These are phyloP conservation scores for Mollisia scopiformis DNA, from an alignment of 2,329 filamentous ascomycete species.

Conservation along the genomic window DNA sequence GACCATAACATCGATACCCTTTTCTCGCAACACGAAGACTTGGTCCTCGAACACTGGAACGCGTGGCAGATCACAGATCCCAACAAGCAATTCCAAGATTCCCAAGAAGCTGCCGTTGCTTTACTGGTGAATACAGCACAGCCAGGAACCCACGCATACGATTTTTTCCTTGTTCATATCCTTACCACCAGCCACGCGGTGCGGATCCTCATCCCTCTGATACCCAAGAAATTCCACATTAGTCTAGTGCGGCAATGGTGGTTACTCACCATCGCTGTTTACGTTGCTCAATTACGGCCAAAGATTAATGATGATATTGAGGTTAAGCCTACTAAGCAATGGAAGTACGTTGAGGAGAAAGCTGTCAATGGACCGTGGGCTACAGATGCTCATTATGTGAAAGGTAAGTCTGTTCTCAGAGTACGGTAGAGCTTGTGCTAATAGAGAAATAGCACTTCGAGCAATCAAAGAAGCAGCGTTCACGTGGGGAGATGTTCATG, in stretches of 20 bases:
- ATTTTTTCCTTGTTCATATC: slow-evolving; percentile 82
- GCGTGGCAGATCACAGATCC: slow-evolving; percentile 77
- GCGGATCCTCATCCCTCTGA: slow-evolving; percentile 77
- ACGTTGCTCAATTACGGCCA: slow-evolving; percentile 76
- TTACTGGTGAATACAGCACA: slow-evolving; percentile 64
- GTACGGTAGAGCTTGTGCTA: not conserved
- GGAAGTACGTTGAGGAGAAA: slow-evolving; percentile 75
- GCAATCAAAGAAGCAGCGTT: slow-evolving; percentile 74
- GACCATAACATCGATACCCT: slow-evolving; percentile 67
- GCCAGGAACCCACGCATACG: slow-evolving; percentile 66
- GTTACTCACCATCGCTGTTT: slow-evolving; percentile 78
- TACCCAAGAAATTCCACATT: slow-evolving; percentile 75
- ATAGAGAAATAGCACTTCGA: slow-evolving; percentile 57
- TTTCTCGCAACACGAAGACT: slow-evolving; percentile 68
- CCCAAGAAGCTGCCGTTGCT: slow-evolving; percentile 63
- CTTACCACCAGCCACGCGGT: slow-evolving; percentile 88
- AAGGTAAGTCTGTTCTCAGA: slow-evolving; percentile 55
- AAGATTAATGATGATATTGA: slow-evolving; percentile 68
- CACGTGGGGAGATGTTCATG: slow-evolving; percentile 73
- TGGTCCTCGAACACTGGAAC: slow-evolving; percentile 88
- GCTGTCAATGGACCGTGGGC: slow-evolving; percentile 70
- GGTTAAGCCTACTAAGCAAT: slow-evolving; percentile 59
- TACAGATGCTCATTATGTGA: slow-evolving; percentile 83
- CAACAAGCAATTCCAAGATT: slow-evolving; percentile 73
- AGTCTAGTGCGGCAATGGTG: slow-evolving; percentile 85